A percentile compares a stretch with the other conserved stretches of the same genome.
Evolutionary conservation across 768 basidiomycete species (phyloP).

Genomic region (Suillus weaverae): DNA sequence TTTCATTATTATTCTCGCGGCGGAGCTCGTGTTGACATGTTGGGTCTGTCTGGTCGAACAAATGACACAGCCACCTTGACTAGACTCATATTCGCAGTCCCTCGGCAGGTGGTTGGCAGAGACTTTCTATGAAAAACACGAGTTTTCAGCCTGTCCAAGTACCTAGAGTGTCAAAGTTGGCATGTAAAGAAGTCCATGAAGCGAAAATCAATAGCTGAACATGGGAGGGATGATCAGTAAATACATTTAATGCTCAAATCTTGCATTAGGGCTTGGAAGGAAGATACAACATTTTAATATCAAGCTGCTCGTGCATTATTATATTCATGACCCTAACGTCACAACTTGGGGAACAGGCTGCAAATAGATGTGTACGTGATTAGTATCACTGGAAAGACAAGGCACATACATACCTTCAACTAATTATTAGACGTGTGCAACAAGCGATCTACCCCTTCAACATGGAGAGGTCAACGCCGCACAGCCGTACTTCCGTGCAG

Average conservation of each 20-base stretch:
- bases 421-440: not conserved
- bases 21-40: not conserved
- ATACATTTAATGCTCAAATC: not conserved
- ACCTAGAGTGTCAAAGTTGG: not conserved
- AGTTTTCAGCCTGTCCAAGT: not conserved
- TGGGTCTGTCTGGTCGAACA: not conserved
- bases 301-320: not conserved
- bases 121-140: not conserved
- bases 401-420: not conserved
- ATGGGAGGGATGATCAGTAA: not conserved
- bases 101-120: not conserved
- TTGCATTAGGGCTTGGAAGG: not conserved
- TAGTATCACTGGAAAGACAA: not conserved
- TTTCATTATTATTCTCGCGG: not conserved
- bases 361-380: not conserved
- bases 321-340: not conserved
- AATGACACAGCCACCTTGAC: not conserved
- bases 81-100: not conserved
- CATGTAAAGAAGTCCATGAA: not conserved
- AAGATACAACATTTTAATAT: not conserved
- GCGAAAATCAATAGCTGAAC: not conserved
- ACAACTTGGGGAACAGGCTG: not conserved
- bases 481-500: constrained; percentile 1
- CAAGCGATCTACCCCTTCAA: not conserved
- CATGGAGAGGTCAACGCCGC: not conserved